Conservation (phyloP, 768 basidiomycete genomes). For the Dendrothele bispora region DNA sequence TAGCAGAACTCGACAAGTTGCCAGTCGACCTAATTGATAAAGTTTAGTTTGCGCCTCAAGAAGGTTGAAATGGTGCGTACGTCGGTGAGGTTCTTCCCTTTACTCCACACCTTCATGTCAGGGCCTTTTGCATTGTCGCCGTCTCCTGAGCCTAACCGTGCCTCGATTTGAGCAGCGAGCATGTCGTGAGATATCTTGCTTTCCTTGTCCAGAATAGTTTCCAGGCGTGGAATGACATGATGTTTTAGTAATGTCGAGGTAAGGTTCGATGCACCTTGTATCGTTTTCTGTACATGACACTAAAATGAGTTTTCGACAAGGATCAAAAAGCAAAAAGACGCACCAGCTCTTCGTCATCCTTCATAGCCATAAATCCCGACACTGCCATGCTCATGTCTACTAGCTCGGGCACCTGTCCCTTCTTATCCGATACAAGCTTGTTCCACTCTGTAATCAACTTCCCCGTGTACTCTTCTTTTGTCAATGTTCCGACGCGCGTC, state of each 20-base stretch:
- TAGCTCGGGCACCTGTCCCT: slow-evolving; percentile 66
- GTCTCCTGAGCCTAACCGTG: slow-evolving; percentile 82
- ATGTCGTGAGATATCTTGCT: slow-evolving; percentile 88
- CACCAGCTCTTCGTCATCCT: slow-evolving; percentile 91
- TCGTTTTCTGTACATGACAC: slow-evolving; percentile 60
- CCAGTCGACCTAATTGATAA: slow-evolving; percentile 73
- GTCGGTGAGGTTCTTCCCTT: slow-evolving; percentile 70
- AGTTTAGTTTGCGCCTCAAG: slow-evolving; percentile 7
- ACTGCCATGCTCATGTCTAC: slow-evolving; percentile 79
- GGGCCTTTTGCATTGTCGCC: slow-evolving; percentile 77
- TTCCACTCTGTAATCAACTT: slow-evolving; percentile 90
- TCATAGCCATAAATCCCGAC: slow-evolving; percentile 78
- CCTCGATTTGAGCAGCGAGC: slow-evolving; percentile 84
- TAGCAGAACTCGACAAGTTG: slow-evolving; percentile 91
- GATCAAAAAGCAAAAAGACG: background rate
- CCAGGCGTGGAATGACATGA: slow-evolving; percentile 85
- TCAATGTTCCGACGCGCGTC: slow-evolving; percentile 69
- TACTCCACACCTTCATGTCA: slow-evolving; percentile 91
- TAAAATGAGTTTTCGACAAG: slow-evolving; percentile 1
- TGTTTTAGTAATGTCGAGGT: slow-evolving; percentile 85
- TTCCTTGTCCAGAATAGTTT: slow-evolving; percentile 89
- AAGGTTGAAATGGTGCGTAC: slow-evolving; percentile 43
- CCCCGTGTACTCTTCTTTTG: slow-evolving; percentile 83
- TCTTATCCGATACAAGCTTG: slow-evolving; percentile 51
- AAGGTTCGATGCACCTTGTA: slow-evolving; percentile 70